Evolutionary conservation across 306 rosid species (phyloP).

Genomic region (Pachyrhizus erosus): DNA sequence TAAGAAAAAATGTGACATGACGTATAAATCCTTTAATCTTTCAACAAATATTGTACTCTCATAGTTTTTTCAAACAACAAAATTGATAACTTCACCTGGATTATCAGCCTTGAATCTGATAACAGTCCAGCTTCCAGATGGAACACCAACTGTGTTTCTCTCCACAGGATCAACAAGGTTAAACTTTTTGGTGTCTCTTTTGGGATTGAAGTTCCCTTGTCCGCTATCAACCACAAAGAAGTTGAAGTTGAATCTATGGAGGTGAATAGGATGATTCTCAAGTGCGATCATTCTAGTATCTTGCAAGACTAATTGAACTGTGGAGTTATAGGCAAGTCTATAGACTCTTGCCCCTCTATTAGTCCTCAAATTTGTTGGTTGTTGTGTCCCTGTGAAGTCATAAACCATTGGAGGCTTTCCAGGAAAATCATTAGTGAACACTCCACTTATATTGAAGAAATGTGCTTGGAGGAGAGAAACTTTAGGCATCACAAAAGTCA

Average conservation of each 20-base stretch:
- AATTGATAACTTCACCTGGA: conserved; percentile 61
- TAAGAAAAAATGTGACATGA: background rate
- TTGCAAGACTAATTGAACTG: conserved; percentile 79
- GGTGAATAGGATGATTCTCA: conserved; percentile 88
- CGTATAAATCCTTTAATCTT: background rate
- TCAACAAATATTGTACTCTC: background rate
- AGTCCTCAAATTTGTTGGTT: conserved; percentile 63
- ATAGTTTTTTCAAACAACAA: background rate
- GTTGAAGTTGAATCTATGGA: conserved; percentile 88
- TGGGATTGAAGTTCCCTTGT: conserved; percentile 68
- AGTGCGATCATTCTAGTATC: conserved; percentile 83
- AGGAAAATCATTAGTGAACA: conserved; percentile 85
- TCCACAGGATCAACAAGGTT: conserved; percentile 86
- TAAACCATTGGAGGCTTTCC: conserved; percentile 56
- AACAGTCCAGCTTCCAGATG: conserved; percentile 85
- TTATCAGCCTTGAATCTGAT: conserved; percentile 88
- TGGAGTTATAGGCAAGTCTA: conserved; percentile 75
- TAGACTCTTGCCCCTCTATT: conserved; percentile 71
- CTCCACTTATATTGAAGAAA: conserved; percentile 75
- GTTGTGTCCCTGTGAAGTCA: conserved; percentile 70
- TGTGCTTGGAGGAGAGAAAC: conserved; percentile 84
- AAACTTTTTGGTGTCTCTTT: conserved; percentile 65
- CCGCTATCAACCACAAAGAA: conserved; percentile 84
- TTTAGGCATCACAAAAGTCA: conserved; percentile 80
- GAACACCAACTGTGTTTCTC: conserved; percentile 83